These are phyloP conservation scores for Colletotrichum destructivum DNA, from an alignment of 2,329 filamentous ascomycete genomes.

Conservation along the genomic window DNA sequence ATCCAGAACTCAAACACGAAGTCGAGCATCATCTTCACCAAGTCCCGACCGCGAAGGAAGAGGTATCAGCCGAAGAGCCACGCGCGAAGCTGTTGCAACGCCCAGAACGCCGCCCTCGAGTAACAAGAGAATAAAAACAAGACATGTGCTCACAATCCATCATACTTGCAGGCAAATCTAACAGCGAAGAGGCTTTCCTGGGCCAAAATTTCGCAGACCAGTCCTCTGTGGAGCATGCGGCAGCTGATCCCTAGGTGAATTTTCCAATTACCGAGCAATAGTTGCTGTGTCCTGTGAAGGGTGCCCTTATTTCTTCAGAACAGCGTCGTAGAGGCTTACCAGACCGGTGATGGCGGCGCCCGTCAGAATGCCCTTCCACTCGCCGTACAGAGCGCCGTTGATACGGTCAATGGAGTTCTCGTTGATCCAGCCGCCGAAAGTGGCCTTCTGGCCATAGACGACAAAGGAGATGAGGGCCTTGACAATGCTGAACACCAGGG, in stretches of 20 bases:
- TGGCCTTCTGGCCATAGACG: conserved; percentile 80
- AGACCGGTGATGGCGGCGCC: conserved; percentile 78
- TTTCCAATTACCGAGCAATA: neutral
- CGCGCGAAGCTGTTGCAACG: conserved; percentile 40
- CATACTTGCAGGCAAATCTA: neutral
- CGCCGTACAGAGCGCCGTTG: conserved; percentile 77
- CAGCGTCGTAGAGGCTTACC: conserved; percentile 83
- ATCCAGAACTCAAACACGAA: neutral
- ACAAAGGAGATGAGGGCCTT: conserved; percentile 88
- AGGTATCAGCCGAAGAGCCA: conserved; percentile 42
- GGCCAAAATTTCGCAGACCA: neutral
- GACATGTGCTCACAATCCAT: neutral
- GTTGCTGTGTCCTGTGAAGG: neutral
- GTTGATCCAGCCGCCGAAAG: conserved; percentile 74
- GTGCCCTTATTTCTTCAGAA: conserved; percentile 73
- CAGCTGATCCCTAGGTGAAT: neutral
- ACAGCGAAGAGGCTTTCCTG: neutral
- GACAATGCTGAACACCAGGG: conserved; percentile 89
- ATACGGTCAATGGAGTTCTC: conserved; percentile 74
- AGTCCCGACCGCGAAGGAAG: conserved; percentile 17
- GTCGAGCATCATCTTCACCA: neutral
- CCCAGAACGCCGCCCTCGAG: conserved; percentile 43
- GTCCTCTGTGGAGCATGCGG: neutral
- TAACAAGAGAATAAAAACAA: conserved; percentile 20
- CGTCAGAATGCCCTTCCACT: conserved; percentile 78